Evolutionary conservation across 176 grass and related monocot species (phyloP).

Genomic region (Areca catechu): DNA sequence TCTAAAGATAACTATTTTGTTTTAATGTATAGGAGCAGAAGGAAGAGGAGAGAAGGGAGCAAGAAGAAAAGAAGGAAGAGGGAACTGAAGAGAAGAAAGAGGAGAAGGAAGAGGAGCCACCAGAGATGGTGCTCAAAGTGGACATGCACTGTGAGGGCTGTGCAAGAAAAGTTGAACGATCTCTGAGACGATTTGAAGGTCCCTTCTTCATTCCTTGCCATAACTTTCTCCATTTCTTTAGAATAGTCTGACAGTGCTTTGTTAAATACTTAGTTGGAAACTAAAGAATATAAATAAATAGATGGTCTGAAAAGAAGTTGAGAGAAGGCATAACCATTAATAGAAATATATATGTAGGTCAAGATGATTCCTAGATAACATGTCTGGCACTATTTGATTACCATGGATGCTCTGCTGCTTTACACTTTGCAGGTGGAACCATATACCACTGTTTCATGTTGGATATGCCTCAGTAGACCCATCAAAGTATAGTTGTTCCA

Average conservation of each 20-base stretch:
- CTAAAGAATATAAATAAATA: background rate
- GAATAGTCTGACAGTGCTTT: background rate
- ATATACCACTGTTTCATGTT: too few species aligned
- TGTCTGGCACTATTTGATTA: too few species aligned
- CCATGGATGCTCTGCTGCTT: too few species aligned
- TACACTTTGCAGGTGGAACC: too few species aligned
- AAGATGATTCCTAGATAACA: too few species aligned
- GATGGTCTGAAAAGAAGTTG: too few species aligned
- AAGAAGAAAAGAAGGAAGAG: slow-evolving; percentile 6
- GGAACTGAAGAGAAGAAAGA: background rate
- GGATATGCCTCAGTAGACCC: too few species aligned
- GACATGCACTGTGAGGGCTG: slow-evolving; percentile 57
- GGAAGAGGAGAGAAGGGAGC: background rate
- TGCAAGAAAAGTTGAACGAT: slow-evolving; percentile 45
- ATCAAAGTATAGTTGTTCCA: too few species aligned
- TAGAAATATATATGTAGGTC: too few species aligned
- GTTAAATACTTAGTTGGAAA: background rate
- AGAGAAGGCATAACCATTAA: too few species aligned
- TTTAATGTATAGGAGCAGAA: background rate
- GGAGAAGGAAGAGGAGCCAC: background rate
- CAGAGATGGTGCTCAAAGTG: slow-evolving; percentile 32
- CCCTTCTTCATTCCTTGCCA: background rate
- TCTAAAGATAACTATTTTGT: too few species aligned
- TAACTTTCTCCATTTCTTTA: background rate
- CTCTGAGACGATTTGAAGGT: slow-evolving; percentile 36